Evolutionary conservation across 2,329 filamentous ascomycete species (phyloP), one percentile per base, ranked within the genome.

Genomic region (Beauveria brongniartii): DNA sequence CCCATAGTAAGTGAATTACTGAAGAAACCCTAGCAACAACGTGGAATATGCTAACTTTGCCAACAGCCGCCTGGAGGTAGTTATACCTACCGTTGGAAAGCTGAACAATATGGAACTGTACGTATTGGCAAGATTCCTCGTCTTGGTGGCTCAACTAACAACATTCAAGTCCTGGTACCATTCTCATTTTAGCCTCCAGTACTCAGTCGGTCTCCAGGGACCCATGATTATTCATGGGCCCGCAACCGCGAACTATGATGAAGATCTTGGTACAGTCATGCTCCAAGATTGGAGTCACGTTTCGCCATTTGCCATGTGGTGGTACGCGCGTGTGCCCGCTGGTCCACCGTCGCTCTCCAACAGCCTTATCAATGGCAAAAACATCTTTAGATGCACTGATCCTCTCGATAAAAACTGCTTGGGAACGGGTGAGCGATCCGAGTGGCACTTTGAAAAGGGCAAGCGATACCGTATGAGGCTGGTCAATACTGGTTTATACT

Each of bases 181-280:
- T 68, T 83, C 80, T 1, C 85, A 87, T 67, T 82, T 82, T 65
- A 74, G 74, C 3, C 67, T 77, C 0, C 76, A 79, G 61, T 71
- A 73, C 0, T 78, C 73, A 70, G 77, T 86, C 61, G 86, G 86
- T 1, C 71, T 87, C 1, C 75, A 82, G 34, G 86, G 86, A 0
- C 79, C 78, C 3, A 81, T 89, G 41, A 72, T 87, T 20, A 83
- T 88, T 65, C 77, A 86, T 59, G 85, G 85, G 0, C 85, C 85
- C 0, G 77, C 79, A 0, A 79, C 80, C 2, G 75, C 78, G 10
- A 77, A 83, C 65, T 87, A 87, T 66, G 85, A 90, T 63, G 76
- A 81, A 53, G 87, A 90, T 67, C 74, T 88, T 0, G 86, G 87
- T 3, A 72, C 78, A 14, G 65, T 88, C 1, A 76, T 85, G 30